Evolutionary conservation across 2,329 filamentous ascomycete species (phyloP), one percentile per base, ranked within the genome.

Genomic region (Penicillium oxalicum): DNA sequence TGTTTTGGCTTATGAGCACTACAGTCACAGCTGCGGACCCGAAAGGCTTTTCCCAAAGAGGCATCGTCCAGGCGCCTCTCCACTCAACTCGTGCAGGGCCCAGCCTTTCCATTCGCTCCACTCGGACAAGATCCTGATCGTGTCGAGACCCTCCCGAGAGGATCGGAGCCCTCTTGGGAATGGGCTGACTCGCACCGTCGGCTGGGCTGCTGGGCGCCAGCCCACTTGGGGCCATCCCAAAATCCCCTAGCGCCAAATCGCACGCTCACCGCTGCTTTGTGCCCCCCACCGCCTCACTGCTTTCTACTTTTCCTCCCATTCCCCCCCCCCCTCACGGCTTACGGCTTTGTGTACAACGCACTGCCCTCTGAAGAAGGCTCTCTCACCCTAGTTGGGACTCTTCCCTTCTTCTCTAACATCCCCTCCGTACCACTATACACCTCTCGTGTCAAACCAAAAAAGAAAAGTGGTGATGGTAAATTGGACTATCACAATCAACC

Each of bases 251-350:
- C 68, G 66, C 64, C 29, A 32, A 32, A 65, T 62, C 65, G 65
- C 60, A 55, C 60, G 57, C 66, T 70, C 69, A 71, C 69, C 69
- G 69, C 69, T 69, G 66, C 65, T 71, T 70, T 64, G 61, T 61
- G 66, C 62, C 65, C 56, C 57, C 65, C 72, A 70, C 71, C 70
- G 67, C 63, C 62, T 67, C 59, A 56, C 53, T 52, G 29, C 29
- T 8, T 32, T 32, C 29, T 7, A 32, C 29, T 32, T 32, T 32
- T 32, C 29, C 29, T 11, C 11, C 29, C 45, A 49, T 34, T 50
- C 47, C 47, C 39, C 47, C 49, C 53, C 56, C 47, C 54, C 24
- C 52, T 52, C 55, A 60, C 60, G 56, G 55, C 18, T 18, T 1
- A 18, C 18, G 18, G 18, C 18, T 18, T 56, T 50, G 55, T 59